These are phyloP conservation scores for Xerocomus nothofagi DNA, from an alignment of 1,284 basidiomycete species.

Conservation along the genomic window DNA sequence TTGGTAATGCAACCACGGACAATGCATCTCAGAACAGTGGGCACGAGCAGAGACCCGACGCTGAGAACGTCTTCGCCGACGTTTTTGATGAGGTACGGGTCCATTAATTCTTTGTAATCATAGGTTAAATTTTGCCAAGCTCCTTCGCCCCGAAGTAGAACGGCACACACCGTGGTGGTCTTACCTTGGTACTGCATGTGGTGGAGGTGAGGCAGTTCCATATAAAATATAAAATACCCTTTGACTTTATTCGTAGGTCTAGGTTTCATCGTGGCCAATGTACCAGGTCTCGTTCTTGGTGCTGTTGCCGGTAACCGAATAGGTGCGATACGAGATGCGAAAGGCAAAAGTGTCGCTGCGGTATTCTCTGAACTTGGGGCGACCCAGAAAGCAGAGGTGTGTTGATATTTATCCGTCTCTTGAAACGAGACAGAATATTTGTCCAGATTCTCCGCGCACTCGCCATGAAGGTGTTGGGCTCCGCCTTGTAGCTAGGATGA, in stretches of 20 bases:
- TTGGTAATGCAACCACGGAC: slow-evolving; percentile 40
- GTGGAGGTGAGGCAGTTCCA: slow-evolving; percentile 31
- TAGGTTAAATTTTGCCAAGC: slow-evolving; percentile 38
- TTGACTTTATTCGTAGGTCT: slow-evolving; percentile 48
- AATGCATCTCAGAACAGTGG: slow-evolving; percentile 34
- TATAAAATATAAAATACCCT: not conserved
- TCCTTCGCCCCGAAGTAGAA: slow-evolving; percentile 78
- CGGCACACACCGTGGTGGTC: slow-evolving; percentile 71
- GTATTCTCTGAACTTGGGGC: slow-evolving; percentile 85
- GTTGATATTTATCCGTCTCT: not conserved
- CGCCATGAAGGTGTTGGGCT: slow-evolving; percentile 87
- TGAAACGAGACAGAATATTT: slow-evolving; percentile 15
- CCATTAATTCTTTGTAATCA: not conserved
- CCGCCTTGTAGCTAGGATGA: slow-evolving; percentile 41
- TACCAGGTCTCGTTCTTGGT: slow-evolving; percentile 79
- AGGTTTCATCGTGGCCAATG: slow-evolving; percentile 87
- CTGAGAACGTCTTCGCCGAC: slow-evolving; percentile 82
- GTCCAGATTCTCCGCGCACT: slow-evolving; percentile 81
- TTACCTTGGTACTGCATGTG: slow-evolving; percentile 71
- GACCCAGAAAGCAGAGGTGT: slow-evolving; percentile 84
- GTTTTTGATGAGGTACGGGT: slow-evolving; percentile 82
- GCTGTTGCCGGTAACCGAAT: slow-evolving; percentile 83
- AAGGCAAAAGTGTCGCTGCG: slow-evolving; percentile 86
- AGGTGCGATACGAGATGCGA: slow-evolving; percentile 88
- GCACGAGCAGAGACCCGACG: slow-evolving; percentile 59